A percentile compares a stretch with the other conserved stretches of the same genome.
phyloP scores from a whole-genome alignment of 371 early-diverging fungal species.

The Actinomucor elegans region DNA sequence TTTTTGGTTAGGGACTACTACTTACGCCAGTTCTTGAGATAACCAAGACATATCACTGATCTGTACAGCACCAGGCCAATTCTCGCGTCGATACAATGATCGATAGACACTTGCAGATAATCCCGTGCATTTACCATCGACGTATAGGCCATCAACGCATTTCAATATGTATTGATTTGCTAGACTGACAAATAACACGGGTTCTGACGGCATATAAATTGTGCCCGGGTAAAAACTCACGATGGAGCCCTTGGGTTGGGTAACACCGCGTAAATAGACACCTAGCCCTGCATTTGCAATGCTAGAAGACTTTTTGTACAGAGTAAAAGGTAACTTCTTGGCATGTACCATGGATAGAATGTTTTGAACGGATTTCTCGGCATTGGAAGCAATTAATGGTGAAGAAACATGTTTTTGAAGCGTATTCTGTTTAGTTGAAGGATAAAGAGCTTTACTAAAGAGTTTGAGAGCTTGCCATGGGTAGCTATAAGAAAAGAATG shows the following conservation, averaged over 20 bases:
- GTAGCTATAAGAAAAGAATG: slow-evolving; percentile 7
- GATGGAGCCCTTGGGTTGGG: slow-evolving; percentile 20
- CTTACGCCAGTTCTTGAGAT: too few species aligned
- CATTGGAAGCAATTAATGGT: slow-evolving; percentile 1
- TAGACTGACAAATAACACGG: slow-evolving; percentile 52
- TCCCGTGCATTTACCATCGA: slow-evolving; percentile 53
- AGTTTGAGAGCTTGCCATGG: slow-evolving; percentile 15
- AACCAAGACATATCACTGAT: slow-evolving; percentile 56
- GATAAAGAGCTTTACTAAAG: too few species aligned
- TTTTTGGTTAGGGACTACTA: too few species aligned
- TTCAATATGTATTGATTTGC: slow-evolving; percentile 56
- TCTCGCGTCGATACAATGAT: slow-evolving; percentile 50
- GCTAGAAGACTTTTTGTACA: slow-evolving; percentile 7
- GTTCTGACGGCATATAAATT: slow-evolving; percentile 52
- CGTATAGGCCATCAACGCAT: slow-evolving; percentile 55
- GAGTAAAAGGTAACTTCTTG: too few species aligned
- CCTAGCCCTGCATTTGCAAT: slow-evolving; percentile 30
- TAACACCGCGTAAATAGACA: slow-evolving; percentile 24
- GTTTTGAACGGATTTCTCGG: slow-evolving; percentile 8
- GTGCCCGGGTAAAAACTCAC: slow-evolving; percentile 47
- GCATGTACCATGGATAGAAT: too few species aligned
- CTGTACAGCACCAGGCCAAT: slow-evolving; percentile 57
- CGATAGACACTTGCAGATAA: slow-evolving; percentile 45
- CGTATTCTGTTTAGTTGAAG: too few species aligned
- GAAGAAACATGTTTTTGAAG: too few species aligned